phyloP scores from a whole-genome alignment of 108 stramenopile species.

The Cyclostephanos invisitatus region DNA sequence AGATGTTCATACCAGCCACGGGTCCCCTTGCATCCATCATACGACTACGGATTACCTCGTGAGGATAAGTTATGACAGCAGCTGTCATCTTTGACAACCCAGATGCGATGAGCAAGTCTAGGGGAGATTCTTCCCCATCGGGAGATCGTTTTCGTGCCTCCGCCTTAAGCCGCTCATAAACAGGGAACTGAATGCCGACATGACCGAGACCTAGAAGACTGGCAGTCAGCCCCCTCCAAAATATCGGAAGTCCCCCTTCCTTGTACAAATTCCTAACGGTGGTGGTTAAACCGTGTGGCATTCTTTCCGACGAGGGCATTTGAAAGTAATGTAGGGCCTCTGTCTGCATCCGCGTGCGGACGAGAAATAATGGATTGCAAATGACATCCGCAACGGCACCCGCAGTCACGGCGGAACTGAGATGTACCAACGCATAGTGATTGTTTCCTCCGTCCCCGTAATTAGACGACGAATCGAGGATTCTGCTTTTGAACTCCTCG shows the following conservation, averaged over 20 bases:
- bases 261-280: constrained; percentile 58
- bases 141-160: constrained; percentile 52
- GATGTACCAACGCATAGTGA: constrained; percentile 70
- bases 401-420: constrained; percentile 73
- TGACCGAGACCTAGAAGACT: constrained; percentile 88
- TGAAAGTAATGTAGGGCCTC: constrained; percentile 80
- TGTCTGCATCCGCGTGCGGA: constrained; percentile 88
- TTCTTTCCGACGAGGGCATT: constrained; percentile 27
- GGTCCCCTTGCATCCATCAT: constrained; percentile 85
- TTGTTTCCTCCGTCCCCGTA: constrained; percentile 38
- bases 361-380: constrained; percentile 93
- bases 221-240: constrained; percentile 90
- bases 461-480: constrained; percentile 22
- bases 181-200: constrained; percentile 92
- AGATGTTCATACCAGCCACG: constrained; percentile 38
- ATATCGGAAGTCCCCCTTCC: constrained; percentile 68
- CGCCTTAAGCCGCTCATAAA: constrained; percentile 84
- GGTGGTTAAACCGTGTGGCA: constrained; percentile 50
- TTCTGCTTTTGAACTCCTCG: constrained; percentile 45
- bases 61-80: constrained; percentile 83
- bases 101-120: constrained; percentile 77
- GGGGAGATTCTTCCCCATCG: constrained; percentile 54
- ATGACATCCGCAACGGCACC: constrained; percentile 87
- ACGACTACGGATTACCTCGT: constrained; percentile 87
- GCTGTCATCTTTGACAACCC: constrained; percentile 84